phyloP scores from a whole-genome alignment of 2,329 filamentous ascomycete species.

The Aspergillus awamori region DNA sequence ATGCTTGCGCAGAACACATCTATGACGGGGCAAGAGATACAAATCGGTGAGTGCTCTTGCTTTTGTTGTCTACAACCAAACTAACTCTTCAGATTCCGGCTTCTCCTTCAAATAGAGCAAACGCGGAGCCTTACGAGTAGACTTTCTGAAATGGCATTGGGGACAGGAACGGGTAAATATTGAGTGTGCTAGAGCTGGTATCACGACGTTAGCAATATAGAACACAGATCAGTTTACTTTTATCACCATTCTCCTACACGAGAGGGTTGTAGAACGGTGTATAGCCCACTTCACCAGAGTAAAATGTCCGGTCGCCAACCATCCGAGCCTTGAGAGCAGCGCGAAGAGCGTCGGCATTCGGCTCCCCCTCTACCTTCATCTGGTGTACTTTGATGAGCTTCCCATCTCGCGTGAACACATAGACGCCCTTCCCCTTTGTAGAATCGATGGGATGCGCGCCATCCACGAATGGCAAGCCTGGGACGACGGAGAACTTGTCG shows the following conservation, averaged over 20 bases:
- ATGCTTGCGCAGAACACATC: slow-evolving; percentile 49
- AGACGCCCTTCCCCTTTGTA: slow-evolving; percentile 34
- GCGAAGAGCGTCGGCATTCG: slow-evolving; percentile 37
- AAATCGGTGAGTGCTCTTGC: slow-evolving; percentile 41
- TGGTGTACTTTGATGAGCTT: slow-evolving; percentile 40
- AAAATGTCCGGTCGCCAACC: slow-evolving; percentile 35
- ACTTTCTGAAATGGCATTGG: not conserved
- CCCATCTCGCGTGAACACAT: slow-evolving; percentile 42
- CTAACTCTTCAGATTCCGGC: slow-evolving; percentile 37
- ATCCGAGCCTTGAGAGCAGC: slow-evolving; percentile 46
- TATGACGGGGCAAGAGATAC: slow-evolving; percentile 50
- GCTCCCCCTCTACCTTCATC: slow-evolving; percentile 46
- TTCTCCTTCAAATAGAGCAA: slow-evolving; percentile 28
- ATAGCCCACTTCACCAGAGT: slow-evolving; percentile 28
- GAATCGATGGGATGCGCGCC: slow-evolving; percentile 29
- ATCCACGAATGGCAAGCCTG: slow-evolving; percentile 43
- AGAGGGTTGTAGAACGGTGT: slow-evolving; percentile 41
- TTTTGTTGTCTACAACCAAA: not conserved
- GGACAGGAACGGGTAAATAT: not conserved
- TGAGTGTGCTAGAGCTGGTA: slow-evolving; percentile 17
- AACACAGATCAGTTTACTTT: slow-evolving; percentile 2
- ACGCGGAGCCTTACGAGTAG: not conserved
- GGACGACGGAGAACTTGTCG: slow-evolving; percentile 31
- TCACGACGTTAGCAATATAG: slow-evolving; percentile 23
- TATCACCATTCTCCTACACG: slow-evolving; percentile 21